A percentile compares a stretch with the other conserved stretches of the same genome.
phyloP scores from a whole-genome alignment of 495 filamentous ascomycete genomes.

The Choiromyces venosus region DNA sequence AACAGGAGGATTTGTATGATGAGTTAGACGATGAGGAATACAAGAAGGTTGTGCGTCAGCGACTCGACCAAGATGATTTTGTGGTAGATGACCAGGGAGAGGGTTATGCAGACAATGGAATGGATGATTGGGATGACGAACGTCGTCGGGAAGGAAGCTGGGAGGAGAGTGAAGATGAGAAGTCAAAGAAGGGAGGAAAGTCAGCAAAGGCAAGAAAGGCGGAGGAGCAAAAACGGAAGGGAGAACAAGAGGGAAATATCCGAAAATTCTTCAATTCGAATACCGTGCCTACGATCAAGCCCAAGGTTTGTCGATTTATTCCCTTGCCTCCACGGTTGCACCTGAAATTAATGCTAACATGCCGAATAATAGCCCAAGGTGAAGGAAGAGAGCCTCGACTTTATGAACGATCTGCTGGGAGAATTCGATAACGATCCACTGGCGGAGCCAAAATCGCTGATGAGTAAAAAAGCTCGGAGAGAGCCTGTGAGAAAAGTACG shows the following conservation, averaged over 20 bases:
- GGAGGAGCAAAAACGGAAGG: constrained; percentile 77
- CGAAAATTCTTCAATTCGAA: constrained; percentile 80
- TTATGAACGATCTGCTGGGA: constrained; percentile 74
- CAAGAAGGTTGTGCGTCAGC: constrained; percentile 85
- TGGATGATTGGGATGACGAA: constrained; percentile 78
- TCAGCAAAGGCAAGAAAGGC: constrained; percentile 80
- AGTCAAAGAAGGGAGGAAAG: constrained; percentile 17
- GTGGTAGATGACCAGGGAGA: constrained; percentile 92
- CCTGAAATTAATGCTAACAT: neutral
- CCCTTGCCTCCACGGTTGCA: neutral
- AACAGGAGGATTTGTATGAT: constrained; percentile 82
- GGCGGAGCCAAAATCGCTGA: neutral
- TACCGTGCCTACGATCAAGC: constrained; percentile 62
- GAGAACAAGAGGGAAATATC: constrained; percentile 84
- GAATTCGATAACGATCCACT: constrained; percentile 77
- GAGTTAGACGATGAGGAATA: constrained; percentile 96
- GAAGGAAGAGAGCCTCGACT: constrained; percentile 80
- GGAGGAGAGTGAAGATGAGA: constrained; percentile 32
- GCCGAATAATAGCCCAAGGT: constrained; percentile 44
- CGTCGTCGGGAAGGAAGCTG: constrained; percentile 25
- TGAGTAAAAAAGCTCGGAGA: constrained; percentile 47
- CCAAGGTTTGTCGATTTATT: constrained; percentile 56
- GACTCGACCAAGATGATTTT: constrained; percentile 91
- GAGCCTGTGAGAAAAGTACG: constrained; percentile 34
- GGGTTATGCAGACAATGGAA: constrained; percentile 92